These are phyloP conservation scores for Puccinia sorghi DNA, from an alignment of 1,284 basidiomycete genomes.

Conservation along the genomic window DNA sequence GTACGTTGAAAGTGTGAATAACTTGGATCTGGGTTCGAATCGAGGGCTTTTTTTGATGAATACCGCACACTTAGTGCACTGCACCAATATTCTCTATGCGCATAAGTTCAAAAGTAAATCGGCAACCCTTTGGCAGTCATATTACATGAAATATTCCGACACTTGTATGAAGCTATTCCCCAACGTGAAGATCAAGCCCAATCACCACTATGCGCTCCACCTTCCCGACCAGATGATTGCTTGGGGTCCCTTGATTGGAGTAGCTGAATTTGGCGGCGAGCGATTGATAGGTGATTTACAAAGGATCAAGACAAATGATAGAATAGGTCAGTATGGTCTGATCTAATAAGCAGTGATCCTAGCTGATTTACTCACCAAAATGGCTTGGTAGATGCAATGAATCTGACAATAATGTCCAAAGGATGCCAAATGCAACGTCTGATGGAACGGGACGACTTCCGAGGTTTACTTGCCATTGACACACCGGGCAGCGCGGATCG, in stretches of 20 bases:
- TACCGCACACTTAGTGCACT: background rate
- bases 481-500: no score
- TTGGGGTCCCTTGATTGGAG: slow-evolving; percentile 16
- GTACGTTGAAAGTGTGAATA: background rate
- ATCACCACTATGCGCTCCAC: slow-evolving; percentile 41
- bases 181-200: slow-evolving; percentile 23
- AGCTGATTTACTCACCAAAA: no score
- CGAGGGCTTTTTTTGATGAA: slow-evolving; percentile 5
- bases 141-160: slow-evolving; percentile 8
- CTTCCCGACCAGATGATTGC: slow-evolving; percentile 24
- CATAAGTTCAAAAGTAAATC: background rate
- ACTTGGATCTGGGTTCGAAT: background rate
- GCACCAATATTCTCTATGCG: slow-evolving; percentile 23
- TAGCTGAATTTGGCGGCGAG: slow-evolving; percentile 24
- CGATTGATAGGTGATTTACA: slow-evolving; percentile 33
- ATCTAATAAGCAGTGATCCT: no score
- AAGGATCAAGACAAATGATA: slow-evolving; percentile 38
- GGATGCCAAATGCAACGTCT: slow-evolving; percentile 14
- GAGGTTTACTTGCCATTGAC: no score
- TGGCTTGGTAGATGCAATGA: background rate
- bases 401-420: background rate
- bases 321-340: slow-evolving; percentile 39
- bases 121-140: background rate
- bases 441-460: background rate
- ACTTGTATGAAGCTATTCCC: background rate